Conservation (phyloP, 1,284 basidiomycete genomes). For the Puccinia horiana region DNA sequence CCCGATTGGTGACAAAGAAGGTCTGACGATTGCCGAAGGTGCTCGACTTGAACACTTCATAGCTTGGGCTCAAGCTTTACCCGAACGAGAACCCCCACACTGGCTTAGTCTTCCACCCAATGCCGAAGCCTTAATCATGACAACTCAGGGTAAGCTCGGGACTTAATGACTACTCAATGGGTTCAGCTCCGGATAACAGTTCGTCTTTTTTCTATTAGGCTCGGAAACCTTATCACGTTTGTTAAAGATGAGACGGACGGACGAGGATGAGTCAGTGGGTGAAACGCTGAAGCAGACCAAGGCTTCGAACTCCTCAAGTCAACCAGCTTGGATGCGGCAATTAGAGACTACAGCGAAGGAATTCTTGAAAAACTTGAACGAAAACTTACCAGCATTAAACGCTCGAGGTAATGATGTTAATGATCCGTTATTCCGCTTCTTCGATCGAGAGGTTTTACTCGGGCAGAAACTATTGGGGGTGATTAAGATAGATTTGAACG, state of each 20-base stretch:
- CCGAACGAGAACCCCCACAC: conserved; percentile 78
- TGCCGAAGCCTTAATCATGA: conserved; percentile 84
- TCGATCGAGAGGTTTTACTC: conserved; percentile 80
- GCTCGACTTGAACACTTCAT: conserved; percentile 86
- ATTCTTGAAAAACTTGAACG: conserved; percentile 67
- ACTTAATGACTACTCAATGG: neutral
- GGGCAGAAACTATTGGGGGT: conserved; percentile 74
- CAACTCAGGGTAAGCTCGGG: conserved; percentile 74
- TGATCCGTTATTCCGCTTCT: conserved; percentile 82
- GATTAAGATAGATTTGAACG: conserved; percentile 75
- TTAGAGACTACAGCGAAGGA: conserved; percentile 76
- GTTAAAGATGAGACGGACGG: conserved; percentile 84
- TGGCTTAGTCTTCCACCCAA: conserved; percentile 88
- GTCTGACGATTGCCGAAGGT: conserved; percentile 79
- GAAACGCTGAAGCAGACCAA: conserved; percentile 64
- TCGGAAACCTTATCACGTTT: conserved; percentile 78
- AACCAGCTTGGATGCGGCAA: conserved; percentile 89
- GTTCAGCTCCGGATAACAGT: neutral
- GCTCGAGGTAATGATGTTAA: conserved; percentile 46
- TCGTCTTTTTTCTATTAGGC: conserved; percentile 63
- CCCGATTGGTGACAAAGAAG: conserved; percentile 61
- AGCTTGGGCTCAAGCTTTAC: conserved; percentile 78
- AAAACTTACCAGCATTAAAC: conserved; percentile 50
- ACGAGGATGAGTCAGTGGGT: conserved; percentile 77
- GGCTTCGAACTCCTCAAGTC: conserved; percentile 65